Conservation (phyloP, 2,329 filamentous ascomycete genomes). For the Atkinsonella hypoxylon region DNA sequence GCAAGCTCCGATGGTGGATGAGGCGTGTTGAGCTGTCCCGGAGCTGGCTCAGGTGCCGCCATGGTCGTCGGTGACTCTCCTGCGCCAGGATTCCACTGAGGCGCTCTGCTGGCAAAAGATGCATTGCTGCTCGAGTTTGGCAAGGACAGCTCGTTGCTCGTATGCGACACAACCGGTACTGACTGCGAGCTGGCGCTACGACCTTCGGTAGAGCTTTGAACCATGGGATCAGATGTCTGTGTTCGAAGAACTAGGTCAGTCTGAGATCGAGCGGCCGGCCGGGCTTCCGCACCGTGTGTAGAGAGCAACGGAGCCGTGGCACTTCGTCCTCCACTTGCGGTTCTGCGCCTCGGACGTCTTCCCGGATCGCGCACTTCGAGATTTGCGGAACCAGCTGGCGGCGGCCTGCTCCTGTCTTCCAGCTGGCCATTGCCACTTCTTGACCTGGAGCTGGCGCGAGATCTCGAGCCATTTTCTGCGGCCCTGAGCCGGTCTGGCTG, state of each 20-base stretch:
- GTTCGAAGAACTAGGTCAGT: conserved; percentile 46
- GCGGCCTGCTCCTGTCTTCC: conserved; percentile 41
- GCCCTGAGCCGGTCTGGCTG: conserved; percentile 17
- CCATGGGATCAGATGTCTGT: conserved; percentile 24
- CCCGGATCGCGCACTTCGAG: conserved; percentile 20
- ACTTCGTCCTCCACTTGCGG: conserved; percentile 43
- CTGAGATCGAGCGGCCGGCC: conserved; percentile 48
- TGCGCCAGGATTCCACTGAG: conserved; percentile 14
- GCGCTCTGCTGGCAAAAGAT: conserved; percentile 26
- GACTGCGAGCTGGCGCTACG: conserved; percentile 29
- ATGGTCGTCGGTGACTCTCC: conserved; percentile 1
- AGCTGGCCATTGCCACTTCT: conserved; percentile 28
- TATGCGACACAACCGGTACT: conserved; percentile 15
- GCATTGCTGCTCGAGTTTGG: conserved; percentile 13
- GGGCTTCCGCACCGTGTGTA: conserved; percentile 27
- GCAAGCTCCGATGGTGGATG: conserved; percentile 29
- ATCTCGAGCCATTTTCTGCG: conserved; percentile 19
- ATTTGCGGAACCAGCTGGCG: conserved; percentile 20
- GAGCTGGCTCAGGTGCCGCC: conserved; percentile 11
- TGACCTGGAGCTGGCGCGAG: conserved; percentile 33
- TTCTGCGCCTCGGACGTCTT: conserved; percentile 31
- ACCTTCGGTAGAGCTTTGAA: conserved; percentile 28
- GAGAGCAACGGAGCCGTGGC: conserved; percentile 35
- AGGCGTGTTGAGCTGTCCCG: conserved; percentile 13
- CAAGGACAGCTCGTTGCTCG: conserved; percentile 12